Evolutionary conservation across 495 filamentous ascomycete genomes (phyloP).

Genomic region (Xylaria scruposa): DNA sequence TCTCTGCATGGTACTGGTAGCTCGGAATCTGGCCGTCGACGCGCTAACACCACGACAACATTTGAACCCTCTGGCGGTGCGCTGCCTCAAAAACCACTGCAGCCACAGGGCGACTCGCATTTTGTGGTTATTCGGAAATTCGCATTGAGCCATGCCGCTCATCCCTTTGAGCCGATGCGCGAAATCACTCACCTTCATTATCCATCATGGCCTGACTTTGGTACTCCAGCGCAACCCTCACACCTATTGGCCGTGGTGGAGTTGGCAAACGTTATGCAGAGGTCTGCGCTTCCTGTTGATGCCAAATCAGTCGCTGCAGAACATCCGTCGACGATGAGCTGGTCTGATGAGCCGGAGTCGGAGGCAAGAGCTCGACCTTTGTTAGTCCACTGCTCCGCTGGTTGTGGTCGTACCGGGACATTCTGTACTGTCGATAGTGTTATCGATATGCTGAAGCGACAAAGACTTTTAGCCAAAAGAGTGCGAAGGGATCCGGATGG

Average conservation of each 20-base stretch:
- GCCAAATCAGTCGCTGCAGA: conserved; percentile 39
- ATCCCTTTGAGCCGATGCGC: conserved; percentile 85
- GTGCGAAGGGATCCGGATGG: conserved; percentile 48
- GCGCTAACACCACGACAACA: conserved; percentile 37
- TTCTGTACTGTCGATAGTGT: conserved; percentile 97
- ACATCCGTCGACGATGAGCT: conserved; percentile 42
- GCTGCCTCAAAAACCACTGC: conserved; percentile 19
- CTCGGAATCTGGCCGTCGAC: conserved; percentile 39
- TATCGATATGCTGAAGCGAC: conserved; percentile 88
- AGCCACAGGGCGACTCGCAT: conserved; percentile 61
- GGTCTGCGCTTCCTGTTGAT: conserved; percentile 47
- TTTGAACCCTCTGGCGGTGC: conserved; percentile 19
- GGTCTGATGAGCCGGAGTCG: conserved; percentile 61
- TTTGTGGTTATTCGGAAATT: conserved; percentile 88
- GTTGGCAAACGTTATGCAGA: conserved; percentile 73
- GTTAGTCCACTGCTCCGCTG: conserved; percentile 93
- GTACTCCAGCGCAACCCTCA: conserved; percentile 84
- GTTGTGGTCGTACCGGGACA: conserved; percentile 92
- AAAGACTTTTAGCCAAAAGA: conserved; percentile 55
- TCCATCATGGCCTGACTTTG: conserved; percentile 94
- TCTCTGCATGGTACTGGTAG: conserved; percentile 34
- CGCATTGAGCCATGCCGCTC: conserved; percentile 73
- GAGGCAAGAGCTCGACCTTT: conserved; percentile 67
- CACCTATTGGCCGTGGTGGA: conserved; percentile 89
- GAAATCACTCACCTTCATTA: conserved; percentile 97